These are phyloP conservation scores for Schizothecium vesticola DNA, from an alignment of 495 filamentous ascomycete genomes.

Conservation along the genomic window DNA sequence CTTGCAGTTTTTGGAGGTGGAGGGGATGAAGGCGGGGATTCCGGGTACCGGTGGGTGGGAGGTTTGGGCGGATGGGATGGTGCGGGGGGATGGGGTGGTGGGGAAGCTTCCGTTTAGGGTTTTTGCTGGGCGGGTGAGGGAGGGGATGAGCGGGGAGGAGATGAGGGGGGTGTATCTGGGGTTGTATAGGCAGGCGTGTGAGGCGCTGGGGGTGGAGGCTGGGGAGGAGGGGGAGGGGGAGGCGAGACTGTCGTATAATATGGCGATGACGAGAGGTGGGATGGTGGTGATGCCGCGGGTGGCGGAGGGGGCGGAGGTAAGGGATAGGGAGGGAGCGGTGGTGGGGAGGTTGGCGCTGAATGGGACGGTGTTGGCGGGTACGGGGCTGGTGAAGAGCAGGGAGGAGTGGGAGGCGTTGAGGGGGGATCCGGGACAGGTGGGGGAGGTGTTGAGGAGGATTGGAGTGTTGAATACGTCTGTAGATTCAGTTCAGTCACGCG, in stretches of 20 bases:
- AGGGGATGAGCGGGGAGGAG: constrained; percentile 20
- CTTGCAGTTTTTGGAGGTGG: constrained; percentile 69
- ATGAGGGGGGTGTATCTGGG: constrained; percentile 29
- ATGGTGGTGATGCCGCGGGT: constrained; percentile 67
- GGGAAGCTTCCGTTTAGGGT: constrained; percentile 21
- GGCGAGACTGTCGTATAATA: constrained; percentile 68
- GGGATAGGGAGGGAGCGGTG: constrained; percentile 22
- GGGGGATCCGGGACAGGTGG: constrained; percentile 44
- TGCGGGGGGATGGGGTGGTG: constrained; percentile 26
- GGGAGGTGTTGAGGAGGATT: constrained; percentile 53
- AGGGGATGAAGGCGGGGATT: constrained; percentile 57
- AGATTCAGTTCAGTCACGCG: neutral
- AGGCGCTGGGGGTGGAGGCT: constrained; percentile 13
- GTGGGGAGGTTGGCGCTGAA: constrained; percentile 63
- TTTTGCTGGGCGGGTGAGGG: constrained; percentile 18
- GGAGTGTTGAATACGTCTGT: constrained; percentile 43
- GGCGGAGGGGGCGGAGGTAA: constrained; percentile 34
- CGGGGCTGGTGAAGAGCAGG: constrained; percentile 70
- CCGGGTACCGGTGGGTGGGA: constrained; percentile 36
- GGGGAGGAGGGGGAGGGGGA: constrained; percentile 32
- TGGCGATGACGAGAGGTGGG: constrained; percentile 62
- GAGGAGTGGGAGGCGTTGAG: constrained; percentile 63
- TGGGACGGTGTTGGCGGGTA: constrained; percentile 75
- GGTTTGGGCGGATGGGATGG: constrained; percentile 50
- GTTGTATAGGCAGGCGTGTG: constrained; percentile 52